Evolutionary conservation across 257 asterid species (phyloP), one percentile per base, ranked within the genome.

Genomic region (Rubia yunnanensis): DNA sequence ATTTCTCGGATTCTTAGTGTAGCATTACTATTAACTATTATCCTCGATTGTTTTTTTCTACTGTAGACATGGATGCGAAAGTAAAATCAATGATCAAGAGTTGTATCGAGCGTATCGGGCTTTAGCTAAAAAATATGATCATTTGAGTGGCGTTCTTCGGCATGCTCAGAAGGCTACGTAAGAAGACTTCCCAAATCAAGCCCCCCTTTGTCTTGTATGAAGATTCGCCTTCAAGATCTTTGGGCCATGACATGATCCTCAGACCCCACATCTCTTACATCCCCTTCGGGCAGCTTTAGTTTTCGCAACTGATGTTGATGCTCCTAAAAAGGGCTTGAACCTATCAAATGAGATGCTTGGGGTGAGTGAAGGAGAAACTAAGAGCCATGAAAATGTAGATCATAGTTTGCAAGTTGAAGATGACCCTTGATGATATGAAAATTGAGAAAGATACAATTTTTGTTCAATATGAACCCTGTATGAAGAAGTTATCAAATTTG

Each of bases 31-130:
- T n/a, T n/a, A n/a, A n/a, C 4, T 31, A 64, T 26, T 67, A 41
- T 59, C 53, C 5, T 41, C 64, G 54, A 18, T 53, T 35, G 22
- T 8, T 52, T 58, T 3, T 60, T n/a, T n/a, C n/a, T 27, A 20
- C 69, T 67, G 20, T 20, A 71, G 98, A 92, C 75, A 92, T 89
- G 88, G 98, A 91, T 75, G 84, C 82, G 35, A 88, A 88, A 68
- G 96, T 88, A 36, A 88, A 88, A 74, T 77, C 86, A 8, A 88
- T 88, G 96, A 86, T 91, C 79, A 91, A 91, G 81, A 91, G 78
- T 86, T 88, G 72, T 91, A 86, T 74, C 82, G 98, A 44, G 96
- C 96, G 14, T 91, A 91, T 69, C 94, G 94, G 23, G 95, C 96
- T 34, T 79, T 91, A 65, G 96, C 96, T 26, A 96, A 89, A 70